Evolutionary conservation across 1,139 yeast genomes (phyloP).

Genomic region (Yamadazyma membranifaciens): DNA sequence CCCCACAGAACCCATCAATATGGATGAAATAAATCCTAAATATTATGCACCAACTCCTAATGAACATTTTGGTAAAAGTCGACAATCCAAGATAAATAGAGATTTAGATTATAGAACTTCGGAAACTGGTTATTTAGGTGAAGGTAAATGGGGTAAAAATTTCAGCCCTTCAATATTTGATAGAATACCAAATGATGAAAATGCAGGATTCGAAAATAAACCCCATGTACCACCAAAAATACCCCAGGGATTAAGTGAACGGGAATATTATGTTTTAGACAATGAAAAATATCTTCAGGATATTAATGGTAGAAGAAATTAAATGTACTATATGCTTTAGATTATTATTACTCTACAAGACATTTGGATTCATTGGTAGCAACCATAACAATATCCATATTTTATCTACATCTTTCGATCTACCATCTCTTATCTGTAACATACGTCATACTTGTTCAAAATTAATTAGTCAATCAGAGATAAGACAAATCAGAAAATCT

Average conservation of each 20-base stretch:
- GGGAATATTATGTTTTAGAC: slow-evolving; percentile 47
- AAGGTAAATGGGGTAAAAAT: slow-evolving; percentile 33
- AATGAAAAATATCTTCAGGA: slow-evolving; percentile 43
- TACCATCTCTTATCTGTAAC: no score
- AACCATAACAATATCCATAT: no score
- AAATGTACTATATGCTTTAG: neutral
- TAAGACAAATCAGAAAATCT: no score
- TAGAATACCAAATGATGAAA: slow-evolving; percentile 25
- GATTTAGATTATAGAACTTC: slow-evolving; percentile 24
- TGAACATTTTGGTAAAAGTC: slow-evolving; percentile 27
- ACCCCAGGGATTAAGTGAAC: slow-evolving; percentile 49
- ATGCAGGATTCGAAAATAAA: slow-evolving; percentile 27
- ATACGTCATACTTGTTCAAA: no score
- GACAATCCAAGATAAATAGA: slow-evolving; percentile 20
- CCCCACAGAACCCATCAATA: slow-evolving; percentile 20
- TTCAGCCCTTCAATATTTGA: slow-evolving; percentile 45
- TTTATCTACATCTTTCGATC: no score
- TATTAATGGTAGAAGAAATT: slow-evolving; percentile 36
- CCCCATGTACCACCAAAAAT: slow-evolving; percentile 55
- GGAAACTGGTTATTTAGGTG: slow-evolving; percentile 37
- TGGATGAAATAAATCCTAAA: slow-evolving; percentile 43
- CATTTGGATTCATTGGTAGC: no score
- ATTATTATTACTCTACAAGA: no score
- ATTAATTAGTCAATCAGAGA: no score
- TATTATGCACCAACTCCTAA: slow-evolving; percentile 49